These are phyloP conservation scores for Neonectria sp. DNA, from an alignment of 2,329 filamentous ascomycete species.

Conservation along the genomic window DNA sequence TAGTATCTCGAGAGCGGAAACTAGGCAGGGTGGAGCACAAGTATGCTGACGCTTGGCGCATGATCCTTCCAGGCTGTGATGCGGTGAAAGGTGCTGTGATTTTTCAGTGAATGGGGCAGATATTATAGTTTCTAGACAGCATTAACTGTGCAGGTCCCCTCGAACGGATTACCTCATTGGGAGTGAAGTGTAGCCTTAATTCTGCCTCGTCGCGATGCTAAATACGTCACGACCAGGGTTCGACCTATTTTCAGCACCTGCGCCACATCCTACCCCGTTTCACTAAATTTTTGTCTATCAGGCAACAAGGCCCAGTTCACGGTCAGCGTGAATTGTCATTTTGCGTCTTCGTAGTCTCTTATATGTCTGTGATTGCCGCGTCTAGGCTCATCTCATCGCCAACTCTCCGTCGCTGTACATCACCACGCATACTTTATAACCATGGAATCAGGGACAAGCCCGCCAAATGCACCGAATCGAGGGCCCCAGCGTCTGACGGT, in stretches of 20 bases:
- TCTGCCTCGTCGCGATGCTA: neutral
- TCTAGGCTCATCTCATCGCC: neutral
- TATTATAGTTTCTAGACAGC: too few species aligned
- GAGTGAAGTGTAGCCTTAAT: neutral
- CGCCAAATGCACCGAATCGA: neutral
- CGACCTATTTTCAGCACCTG: neutral
- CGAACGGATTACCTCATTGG: neutral
- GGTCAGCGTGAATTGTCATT: neutral
- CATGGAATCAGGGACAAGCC: neutral
- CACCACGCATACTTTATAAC: neutral
- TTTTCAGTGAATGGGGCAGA: too few species aligned
- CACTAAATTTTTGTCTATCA: neutral
- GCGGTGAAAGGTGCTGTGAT: too few species aligned
- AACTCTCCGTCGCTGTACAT: neutral
- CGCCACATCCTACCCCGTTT: neutral
- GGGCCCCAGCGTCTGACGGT: neutral
- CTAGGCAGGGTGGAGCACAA: too few species aligned
- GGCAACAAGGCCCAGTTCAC: neutral
- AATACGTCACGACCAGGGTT: neutral
- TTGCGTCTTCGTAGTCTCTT: neutral
- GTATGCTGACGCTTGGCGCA: too few species aligned
- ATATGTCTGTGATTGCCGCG: neutral
- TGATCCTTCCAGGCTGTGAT: too few species aligned
- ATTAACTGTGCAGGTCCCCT: too few species aligned
- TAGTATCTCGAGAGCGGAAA: too few species aligned